Evolutionary conservation across 1,284 basidiomycete species (phyloP), one percentile per base, ranked within the genome.

Genomic region (Malassezia restricta): DNA sequence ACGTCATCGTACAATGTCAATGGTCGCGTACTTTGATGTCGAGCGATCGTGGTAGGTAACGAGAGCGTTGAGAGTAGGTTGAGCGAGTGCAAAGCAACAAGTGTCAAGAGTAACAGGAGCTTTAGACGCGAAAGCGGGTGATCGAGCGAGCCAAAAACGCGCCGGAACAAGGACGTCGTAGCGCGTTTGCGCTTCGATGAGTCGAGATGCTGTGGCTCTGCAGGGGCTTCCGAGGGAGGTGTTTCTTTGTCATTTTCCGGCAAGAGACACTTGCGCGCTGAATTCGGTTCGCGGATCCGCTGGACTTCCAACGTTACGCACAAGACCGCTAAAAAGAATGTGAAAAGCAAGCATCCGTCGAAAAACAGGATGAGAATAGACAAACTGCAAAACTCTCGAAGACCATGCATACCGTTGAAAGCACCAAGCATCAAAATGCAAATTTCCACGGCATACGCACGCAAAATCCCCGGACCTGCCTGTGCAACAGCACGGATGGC

Each of bases 61-160:
- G 89, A 86, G 46, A 98, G 80, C 0, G 92, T 92, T 1, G 92
- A 88, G 74, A 85, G 85, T 52, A 96, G 80, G 77, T 96, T 98
- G 63, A 95, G 80, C 29, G 66, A 62, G 57, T 70, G 66, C 38
- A 74, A 49, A 5, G 62, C 56, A 38, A 69, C 52, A 61, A 66
- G 63, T 9, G 46, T 39, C 76, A 82, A 54, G 67, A 86, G 82
- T 65, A 92, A 77, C 61, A 92, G 80, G n/a, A 92, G 78, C 76
- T 95, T 96, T 57, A 98, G 79, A 42, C 88, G 78, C 12, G 85
- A 83, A 32, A 89, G 84, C 0, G 91, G 89, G 73, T 86, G 88
- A 71, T 68, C 64, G 2, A 83, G 83, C 66, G 85, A 56, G 50
- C 66, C 64, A 35, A 66, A 49, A 30, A 72, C 20, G n/a, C 63